Evolutionary conservation across 2,329 filamentous ascomycete species (phyloP), one percentile per base, ranked within the genome.

Genomic region (Sporothrix pallida): DNA sequence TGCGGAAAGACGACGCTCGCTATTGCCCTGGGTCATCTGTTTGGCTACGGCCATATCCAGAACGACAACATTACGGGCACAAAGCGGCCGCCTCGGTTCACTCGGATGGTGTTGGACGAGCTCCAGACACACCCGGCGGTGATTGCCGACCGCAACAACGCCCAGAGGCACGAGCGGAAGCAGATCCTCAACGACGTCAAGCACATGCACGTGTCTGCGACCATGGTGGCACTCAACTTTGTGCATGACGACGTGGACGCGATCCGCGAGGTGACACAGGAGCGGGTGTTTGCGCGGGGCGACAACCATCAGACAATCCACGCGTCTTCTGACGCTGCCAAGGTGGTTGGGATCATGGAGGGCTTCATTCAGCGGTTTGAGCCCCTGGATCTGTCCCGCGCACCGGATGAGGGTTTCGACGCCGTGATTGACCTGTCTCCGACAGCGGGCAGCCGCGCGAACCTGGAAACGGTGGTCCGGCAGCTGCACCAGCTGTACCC

Each of bases 291-390:
- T 23, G 87, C 89, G 6, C 92, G 96, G 26, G 96, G 96, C 15
- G 94, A 99, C 81, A 98, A 98, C 79, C 96, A 99, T 81, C 96
- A 99, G 83, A 99, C 96, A 0, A 98, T 99, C 74, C 94, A 96
- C 79, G 95, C 95, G 12, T 92, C 89, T 63, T 92, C 93, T 73
- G 88, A 92, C 62, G 83, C 86, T 65, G 83, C 87, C 20, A 95
- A 97, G 81, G 93, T 96, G 72, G 86, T 96, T 65, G 89, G 89
- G 5, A 97, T 99, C 78, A 98, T 99, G 96, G 93, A 98, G 78
- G 93, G 94, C 2, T 99, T 99, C 82, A 86, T 99, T 77, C 82
- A 88, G 13, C 90, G 96, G 50, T 98, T 97, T 80, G 92, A 99
- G 83, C 88, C 91, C 23, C 86, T 94, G 74, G 88, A 95, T 76